Percentiles rank a stretch among this genome's conserved stretches.
Evolutionary conservation across 176 grass and related monocot species (phyloP).

Genomic region (Phoenix roebelenii): DNA sequence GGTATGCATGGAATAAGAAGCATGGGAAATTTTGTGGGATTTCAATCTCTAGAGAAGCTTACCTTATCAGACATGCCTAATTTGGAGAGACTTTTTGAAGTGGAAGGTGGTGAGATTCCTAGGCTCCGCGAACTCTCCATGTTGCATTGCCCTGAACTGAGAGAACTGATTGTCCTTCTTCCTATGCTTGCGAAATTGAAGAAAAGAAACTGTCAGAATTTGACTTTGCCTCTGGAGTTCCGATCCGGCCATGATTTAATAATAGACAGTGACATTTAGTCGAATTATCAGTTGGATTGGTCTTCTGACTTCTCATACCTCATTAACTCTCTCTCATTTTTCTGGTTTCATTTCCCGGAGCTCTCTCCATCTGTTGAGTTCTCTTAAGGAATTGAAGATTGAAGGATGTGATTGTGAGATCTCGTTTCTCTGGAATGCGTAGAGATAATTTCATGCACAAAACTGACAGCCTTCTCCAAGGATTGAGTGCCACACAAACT

Average conservation of each 20-base stretch:
- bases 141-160: conserved; percentile 17
- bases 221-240: neutral
- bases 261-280: neutral
- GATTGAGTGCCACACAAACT: too few species aligned
- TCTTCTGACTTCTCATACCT: conserved; percentile 7
- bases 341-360: neutral
- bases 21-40: neutral
- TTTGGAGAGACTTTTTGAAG: conserved; percentile 8
- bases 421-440: conserved; percentile 4
- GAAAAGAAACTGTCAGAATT: conserved; percentile 3
- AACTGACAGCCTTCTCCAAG: too few species aligned
- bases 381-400: conserved; percentile 12
- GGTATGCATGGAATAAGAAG: conserved; percentile 12
- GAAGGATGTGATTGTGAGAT: neutral
- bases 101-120: conserved; percentile 2
- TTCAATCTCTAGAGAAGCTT: conserved; percentile 16
- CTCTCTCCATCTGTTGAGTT: neutral
- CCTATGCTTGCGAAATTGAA: neutral
- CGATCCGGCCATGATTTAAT: conserved; percentile 3
- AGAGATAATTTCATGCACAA: neutral
- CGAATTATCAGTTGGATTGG: conserved; percentile 13
- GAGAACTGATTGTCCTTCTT: neutral
- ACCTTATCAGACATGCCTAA: conserved; percentile 17
- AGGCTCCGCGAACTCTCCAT: conserved; percentile 3
- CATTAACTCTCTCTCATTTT: conserved; percentile 15